Conservation (phyloP, 768 basidiomycete genomes). For the Favolaschia claudopus region DNA sequence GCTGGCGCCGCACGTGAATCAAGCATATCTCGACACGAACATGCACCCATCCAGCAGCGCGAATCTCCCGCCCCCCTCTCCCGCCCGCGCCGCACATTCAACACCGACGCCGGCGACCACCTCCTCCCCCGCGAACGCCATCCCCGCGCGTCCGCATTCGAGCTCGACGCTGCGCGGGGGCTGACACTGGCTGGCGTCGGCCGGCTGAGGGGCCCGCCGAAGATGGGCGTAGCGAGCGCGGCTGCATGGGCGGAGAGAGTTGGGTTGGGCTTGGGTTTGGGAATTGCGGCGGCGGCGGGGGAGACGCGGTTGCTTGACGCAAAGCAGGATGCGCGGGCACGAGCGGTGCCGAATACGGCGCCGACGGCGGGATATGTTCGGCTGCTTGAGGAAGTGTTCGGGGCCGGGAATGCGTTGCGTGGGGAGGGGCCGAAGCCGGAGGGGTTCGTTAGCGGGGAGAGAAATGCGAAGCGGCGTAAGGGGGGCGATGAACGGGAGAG, state of each 20-base stretch:
- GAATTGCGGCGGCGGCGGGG: background rate
- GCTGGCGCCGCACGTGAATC: no score
- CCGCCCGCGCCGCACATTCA: no score
- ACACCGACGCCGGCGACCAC: no score
- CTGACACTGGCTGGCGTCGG: background rate
- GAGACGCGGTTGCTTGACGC: background rate
- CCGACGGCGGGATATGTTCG: slow-evolving; percentile 9
- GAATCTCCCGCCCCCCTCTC: no score
- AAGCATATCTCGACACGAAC: no score
- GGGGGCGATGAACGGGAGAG: background rate
- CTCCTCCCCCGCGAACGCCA: no score
- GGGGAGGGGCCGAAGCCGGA: slow-evolving; percentile 17
- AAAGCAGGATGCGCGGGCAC: background rate
- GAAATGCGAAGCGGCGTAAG: background rate
- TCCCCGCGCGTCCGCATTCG: background rate
- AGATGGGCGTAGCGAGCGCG: background rate
- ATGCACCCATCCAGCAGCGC: no score
- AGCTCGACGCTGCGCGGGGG: background rate
- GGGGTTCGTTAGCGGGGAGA: background rate
- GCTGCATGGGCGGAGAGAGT: background rate
- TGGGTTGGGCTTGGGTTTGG: background rate
- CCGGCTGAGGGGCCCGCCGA: background rate
- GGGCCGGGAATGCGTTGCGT: slow-evolving; percentile 17
- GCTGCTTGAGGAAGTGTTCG: slow-evolving; percentile 16
- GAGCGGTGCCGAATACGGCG: slow-evolving; percentile 5